Evolutionary conservation across 2,329 filamentous ascomycete genomes (phyloP).

Genomic region (Colletotrichum eleusines): DNA sequence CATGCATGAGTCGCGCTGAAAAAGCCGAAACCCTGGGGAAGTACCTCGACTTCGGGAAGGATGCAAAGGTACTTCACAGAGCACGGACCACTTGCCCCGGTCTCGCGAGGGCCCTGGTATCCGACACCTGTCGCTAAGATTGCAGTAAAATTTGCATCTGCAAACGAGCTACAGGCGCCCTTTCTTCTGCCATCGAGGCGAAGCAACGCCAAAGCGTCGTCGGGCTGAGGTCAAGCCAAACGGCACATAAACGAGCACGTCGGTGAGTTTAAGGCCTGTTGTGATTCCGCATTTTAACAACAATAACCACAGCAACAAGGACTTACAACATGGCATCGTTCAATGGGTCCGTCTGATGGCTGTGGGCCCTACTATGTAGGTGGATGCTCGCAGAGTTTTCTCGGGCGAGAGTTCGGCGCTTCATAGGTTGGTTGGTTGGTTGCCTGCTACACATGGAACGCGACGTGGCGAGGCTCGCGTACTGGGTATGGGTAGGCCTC

Average conservation of each 20-base stretch:
- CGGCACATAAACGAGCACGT: neutral
- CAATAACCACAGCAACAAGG: neutral
- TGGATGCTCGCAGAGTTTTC: constrained; percentile 37
- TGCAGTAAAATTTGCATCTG: constrained; percentile 40
- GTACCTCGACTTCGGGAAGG: constrained; percentile 33
- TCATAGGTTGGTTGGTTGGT: constrained; percentile 17
- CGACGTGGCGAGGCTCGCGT: constrained; percentile 41
- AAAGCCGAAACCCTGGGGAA: constrained; percentile 14
- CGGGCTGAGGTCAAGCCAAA: neutral
- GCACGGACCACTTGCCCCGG: constrained; percentile 36
- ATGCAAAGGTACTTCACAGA: constrained; percentile 20
- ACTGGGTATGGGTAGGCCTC: constrained; percentile 20
- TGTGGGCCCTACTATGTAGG: neutral
- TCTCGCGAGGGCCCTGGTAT: constrained; percentile 26
- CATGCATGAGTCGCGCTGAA: constrained; percentile 38
- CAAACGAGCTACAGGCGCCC: constrained; percentile 33
- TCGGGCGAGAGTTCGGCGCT: constrained; percentile 28
- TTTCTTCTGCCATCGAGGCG: constrained; percentile 20
- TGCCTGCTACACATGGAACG: constrained; percentile 19
- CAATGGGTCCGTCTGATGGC: neutral
- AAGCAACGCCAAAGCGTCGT: constrained; percentile 26
- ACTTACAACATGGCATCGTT: neutral
- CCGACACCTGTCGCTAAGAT: constrained; percentile 38
- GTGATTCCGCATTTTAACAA: neutral
- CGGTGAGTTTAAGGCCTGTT: neutral